Percentiles rank a stretch among this genome's conserved stretches.
Conservation (phyloP, 2,329 filamentous ascomycete genomes). For the Fusarium hostae region DNA sequence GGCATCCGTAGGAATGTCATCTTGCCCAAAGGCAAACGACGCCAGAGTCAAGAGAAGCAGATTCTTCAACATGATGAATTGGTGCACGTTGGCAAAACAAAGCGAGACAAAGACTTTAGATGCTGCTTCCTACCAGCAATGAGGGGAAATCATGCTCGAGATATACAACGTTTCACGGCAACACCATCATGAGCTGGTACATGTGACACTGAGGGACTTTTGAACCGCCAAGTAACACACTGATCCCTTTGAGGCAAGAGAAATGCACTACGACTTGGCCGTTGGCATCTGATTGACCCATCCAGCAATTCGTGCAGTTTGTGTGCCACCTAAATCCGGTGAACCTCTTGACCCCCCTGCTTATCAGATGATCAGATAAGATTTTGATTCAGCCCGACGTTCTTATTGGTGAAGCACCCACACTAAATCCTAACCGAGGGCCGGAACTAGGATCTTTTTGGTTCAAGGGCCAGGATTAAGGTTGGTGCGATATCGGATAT, state of each 20-base stretch:
- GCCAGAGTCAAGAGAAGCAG: constrained; percentile 22
- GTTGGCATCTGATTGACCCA: constrained; percentile 3
- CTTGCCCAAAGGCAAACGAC: constrained; percentile 12
- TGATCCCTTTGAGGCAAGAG: constrained; percentile 1
- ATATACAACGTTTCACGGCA: constrained; percentile 20
- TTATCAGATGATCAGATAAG: constrained; percentile 47
- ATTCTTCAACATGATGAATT: constrained; percentile 17
- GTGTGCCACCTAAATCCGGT: neutral
- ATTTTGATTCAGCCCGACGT: constrained; percentile 29
- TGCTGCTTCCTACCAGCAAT: neutral
- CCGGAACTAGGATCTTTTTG: neutral
- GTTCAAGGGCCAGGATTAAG: neutral
- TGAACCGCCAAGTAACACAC: constrained; percentile 12
- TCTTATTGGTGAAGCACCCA: constrained; percentile 2
- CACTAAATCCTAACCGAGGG: neutral
- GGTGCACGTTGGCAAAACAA: too few relatives aligned
- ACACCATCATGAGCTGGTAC: neutral
- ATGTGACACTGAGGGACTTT: constrained; percentile 16
- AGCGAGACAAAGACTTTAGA: neutral
- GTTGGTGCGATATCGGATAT: constrained; percentile 24
- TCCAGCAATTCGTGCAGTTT: neutral
- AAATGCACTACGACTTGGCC: neutral
- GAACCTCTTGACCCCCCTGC: neutral
- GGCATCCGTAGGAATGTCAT: constrained; percentile 20
- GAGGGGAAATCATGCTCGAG: constrained; percentile 13